Percentiles rank a stretch among this genome's conserved stretches.
These are phyloP conservation scores for Didymosphaeria variabile DNA, from an alignment of 2,329 filamentous ascomycete species.

Conservation along the genomic window DNA sequence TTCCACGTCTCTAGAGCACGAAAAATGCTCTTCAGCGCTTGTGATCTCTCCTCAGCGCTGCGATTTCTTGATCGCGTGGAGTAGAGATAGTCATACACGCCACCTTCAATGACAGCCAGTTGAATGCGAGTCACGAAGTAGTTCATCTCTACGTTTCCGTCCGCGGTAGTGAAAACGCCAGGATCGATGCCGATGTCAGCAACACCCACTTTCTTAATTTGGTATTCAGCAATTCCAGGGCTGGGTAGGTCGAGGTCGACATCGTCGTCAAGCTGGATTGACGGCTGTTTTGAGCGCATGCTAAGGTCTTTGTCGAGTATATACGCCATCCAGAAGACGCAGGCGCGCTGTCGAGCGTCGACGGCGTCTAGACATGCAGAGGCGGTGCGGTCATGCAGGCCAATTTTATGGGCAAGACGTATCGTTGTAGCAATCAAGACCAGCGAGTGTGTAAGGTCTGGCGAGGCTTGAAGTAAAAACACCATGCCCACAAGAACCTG, in stretches of 20 bases:
- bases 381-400: slow-evolving; percentile 28
- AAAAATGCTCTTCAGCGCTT: slow-evolving; percentile 23
- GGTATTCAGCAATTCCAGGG: slow-evolving; percentile 16
- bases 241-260: slow-evolving; percentile 35
- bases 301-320: slow-evolving; percentile 40
- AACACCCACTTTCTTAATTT: slow-evolving; percentile 17
- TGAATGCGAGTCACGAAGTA: slow-evolving; percentile 31
- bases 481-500: slow-evolving; percentile 44
- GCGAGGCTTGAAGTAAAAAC: slow-evolving; percentile 35
- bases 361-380: slow-evolving; percentile 27
- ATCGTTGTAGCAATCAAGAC: slow-evolving; percentile 39
- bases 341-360: slow-evolving; percentile 29
- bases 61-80: slow-evolving; percentile 29
- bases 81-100: slow-evolving; percentile 34
- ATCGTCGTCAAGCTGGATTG: slow-evolving; percentile 33
- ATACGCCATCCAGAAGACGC: slow-evolving; percentile 45
- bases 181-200: slow-evolving; percentile 9
- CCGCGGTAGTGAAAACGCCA: slow-evolving; percentile 27
- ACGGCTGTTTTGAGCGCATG: slow-evolving; percentile 35
- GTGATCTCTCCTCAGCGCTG: slow-evolving; percentile 25
- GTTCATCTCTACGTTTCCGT: slow-evolving; percentile 30
- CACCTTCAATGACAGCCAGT: slow-evolving; percentile 31
- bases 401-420: slow-evolving; percentile 32
- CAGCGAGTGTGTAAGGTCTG: slow-evolving; percentile 35
- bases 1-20: slow-evolving; percentile 31